Conservation (phyloP, 2,329 filamentous ascomycete genomes). For the Fusarium torulosum region DNA sequence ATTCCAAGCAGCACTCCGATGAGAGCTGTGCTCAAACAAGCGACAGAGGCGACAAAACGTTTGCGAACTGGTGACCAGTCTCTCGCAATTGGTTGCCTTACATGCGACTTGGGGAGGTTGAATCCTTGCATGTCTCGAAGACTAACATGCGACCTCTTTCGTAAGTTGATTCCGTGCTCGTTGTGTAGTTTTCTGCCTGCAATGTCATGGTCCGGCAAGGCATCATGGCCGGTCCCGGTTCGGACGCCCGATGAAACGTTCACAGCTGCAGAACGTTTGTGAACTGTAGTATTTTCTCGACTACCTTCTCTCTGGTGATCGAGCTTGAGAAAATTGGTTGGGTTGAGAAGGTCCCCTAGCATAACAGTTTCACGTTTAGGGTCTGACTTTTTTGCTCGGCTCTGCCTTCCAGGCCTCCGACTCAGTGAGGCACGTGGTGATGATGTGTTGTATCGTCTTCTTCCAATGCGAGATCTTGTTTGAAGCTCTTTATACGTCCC, state of each 20-base stretch:
- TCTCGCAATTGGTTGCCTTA: slow-evolving; percentile 74
- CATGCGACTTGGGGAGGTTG: slow-evolving; percentile 66
- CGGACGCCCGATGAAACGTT: slow-evolving; percentile 22
- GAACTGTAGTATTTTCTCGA: not conserved
- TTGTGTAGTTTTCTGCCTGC: slow-evolving; percentile 45
- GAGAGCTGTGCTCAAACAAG: slow-evolving; percentile 79
- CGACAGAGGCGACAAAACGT: slow-evolving; percentile 74
- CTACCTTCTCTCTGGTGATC: not conserved
- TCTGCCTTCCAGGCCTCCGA: slow-evolving; percentile 32
- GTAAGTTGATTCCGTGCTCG: slow-evolving; percentile 59
- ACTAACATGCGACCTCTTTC: slow-evolving; percentile 66
- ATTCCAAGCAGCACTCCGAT: slow-evolving; percentile 79
- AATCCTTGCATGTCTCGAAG: slow-evolving; percentile 63
- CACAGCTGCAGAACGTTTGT: slow-evolving; percentile 8
- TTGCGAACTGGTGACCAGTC: slow-evolving; percentile 79
- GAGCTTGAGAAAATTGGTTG: not conserved
- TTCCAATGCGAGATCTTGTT: slow-evolving; percentile 2
- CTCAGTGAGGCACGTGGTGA: slow-evolving; percentile 8
- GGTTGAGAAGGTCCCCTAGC: slow-evolving; percentile 10
- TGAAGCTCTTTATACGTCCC: slow-evolving; percentile 25
- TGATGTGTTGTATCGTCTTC: not conserved
- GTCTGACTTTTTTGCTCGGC: slow-evolving; percentile 5
- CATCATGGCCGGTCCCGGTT: slow-evolving; percentile 40
- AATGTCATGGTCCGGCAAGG: slow-evolving; percentile 45
- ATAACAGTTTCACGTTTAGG: not conserved